Base-by-base conservation (phyloP, 495 filamentous ascomycete genomes). In the Neurospora africana region DNA sequence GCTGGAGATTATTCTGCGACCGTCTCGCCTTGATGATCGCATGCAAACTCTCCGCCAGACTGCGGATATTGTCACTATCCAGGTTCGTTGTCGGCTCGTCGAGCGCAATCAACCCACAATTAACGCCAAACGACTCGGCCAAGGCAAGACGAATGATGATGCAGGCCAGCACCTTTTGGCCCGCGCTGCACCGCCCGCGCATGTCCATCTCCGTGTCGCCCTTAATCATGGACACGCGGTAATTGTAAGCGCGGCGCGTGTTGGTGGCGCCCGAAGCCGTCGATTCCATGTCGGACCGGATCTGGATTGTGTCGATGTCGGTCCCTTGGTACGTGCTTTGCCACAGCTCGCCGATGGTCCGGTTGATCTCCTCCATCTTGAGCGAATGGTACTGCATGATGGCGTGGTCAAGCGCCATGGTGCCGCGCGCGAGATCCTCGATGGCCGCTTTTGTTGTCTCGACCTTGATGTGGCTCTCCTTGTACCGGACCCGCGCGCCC, bases 341-440 rank as follows among this genome's bases (percentile, higher is more conserved):
- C 95, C 95, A 99, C 27, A 99, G 88, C 79, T 99, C 95, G 75
- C 92, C 93, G 74, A 95, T 87, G 78, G 97, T 97, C 69, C 90
- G 87, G 79, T 99, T 99, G 81, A 99, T 97, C 77, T 98, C 95
- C 78, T 95, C 94, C 95, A 99, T 99, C 84, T 98, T 99, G 71
- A 96, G 81, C 27, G 89, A 86, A 81, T 99, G 95, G 78, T 93
- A 98, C 75, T 89, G 91, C 94, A 99, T 98, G 80, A 99, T 95
- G 70, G 96, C 95, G 74, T 94, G 91, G 81, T 97, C 95, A 36
- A 99, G 85, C 15, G 95, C 95, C 3, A 84, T 83, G 15, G 85
- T 86, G 76, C 95, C 98, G 35, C 91, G 89, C 9, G 86, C 91
- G 37, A 99, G 84, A 78, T 99, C 95, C 72, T 95, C 93, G 43